Evolutionary conservation across 768 basidiomycete genomes (phyloP).

Genomic region (Porpolomopsis calyptriformis): DNA sequence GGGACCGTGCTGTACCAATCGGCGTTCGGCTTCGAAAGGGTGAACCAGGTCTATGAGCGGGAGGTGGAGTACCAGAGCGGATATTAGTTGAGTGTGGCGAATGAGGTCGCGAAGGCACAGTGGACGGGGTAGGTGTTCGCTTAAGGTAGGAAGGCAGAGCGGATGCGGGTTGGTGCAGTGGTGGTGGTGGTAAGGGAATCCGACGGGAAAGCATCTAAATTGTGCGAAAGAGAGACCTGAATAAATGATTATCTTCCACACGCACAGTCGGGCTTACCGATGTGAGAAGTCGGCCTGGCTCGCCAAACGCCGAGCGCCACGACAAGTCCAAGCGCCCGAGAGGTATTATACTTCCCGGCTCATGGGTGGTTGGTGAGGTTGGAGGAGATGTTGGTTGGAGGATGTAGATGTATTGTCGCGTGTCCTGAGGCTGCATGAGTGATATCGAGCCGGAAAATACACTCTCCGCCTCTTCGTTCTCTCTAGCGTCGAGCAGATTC

Average conservation of each 20-base stretch:
- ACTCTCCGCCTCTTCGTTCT: slow-evolving; percentile 19
- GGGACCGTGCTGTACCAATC: slow-evolving; percentile 24
- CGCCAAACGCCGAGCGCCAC: slow-evolving; percentile 79
- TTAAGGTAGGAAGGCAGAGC: slow-evolving; percentile 74
- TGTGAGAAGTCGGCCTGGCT: slow-evolving; percentile 78
- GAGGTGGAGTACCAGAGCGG: slow-evolving; percentile 49
- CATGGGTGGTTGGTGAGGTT: slow-evolving; percentile 35
- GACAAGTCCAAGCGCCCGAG: slow-evolving; percentile 83
- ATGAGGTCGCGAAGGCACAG: slow-evolving; percentile 40
- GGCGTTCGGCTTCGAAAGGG: slow-evolving; percentile 37
- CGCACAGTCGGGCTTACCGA: slow-evolving; percentile 26
- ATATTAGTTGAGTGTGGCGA: slow-evolving; percentile 44
- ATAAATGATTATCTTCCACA: not conserved
- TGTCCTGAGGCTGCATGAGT: slow-evolving; percentile 75
- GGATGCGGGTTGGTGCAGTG: slow-evolving; percentile 43
- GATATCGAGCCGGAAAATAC: slow-evolving; percentile 55
- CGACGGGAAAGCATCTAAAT: slow-evolving; percentile 61
- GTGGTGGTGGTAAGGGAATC: slow-evolving; percentile 45
- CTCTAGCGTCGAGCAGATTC: slow-evolving; percentile 30
- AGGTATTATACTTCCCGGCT: slow-evolving; percentile 64
- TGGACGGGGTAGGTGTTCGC: slow-evolving; percentile 30
- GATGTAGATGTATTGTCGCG: slow-evolving; percentile 82
- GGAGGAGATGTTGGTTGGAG: slow-evolving; percentile 43
- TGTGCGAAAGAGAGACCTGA: not conserved
- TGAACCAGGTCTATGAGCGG: slow-evolving; percentile 27